Base-by-base conservation (phyloP, 1,284 basidiomycete genomes). In the Austroboletus novae-zelandiae region DNA sequence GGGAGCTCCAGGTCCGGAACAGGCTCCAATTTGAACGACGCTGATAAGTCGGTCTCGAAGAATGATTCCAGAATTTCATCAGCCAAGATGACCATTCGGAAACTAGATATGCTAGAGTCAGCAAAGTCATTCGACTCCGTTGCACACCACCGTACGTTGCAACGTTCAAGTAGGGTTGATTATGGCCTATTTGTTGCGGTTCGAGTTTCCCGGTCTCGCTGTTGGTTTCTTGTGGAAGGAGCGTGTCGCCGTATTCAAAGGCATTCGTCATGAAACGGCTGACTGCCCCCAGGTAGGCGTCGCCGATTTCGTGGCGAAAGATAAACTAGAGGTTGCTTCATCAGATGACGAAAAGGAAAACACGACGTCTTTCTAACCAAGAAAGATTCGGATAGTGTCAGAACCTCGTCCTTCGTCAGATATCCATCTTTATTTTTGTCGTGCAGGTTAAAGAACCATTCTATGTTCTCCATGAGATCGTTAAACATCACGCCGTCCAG, bases 371-470 rank as follows among this genome's bases (percentile, higher is more conserved):
- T 10, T 67, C 87, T 66, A 47, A 94, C 93, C 70, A 99, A 74
- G 47, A 99, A 79, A 15, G 93, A 92, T 70, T 98, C 95, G 4
- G 95, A 98, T 36, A 99, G 73, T 1, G 94, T 97, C 58, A 99
- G 73, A 29, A 98, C 91, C 68, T 99, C 96, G 62, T 98, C 95
- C 70, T 96, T 98, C 3, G 94, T 96, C 55, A 99, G 73, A 65
- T 78, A 94, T 0, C 94, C 94, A 63, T 98, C 94, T 57, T 92
- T 94, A 68, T 98, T 89, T 71, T 95, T 95, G 73, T 98, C 94
- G 60, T 98, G 94, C 45, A 99, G 70, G 58, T 91, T 89, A 72
- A 99, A 98, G 74, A 99, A 96, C 94, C 96, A 98, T 68, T 97
- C 91, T 61, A 98, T 98, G 61, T 92, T 96, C 54, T 94, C 91